Conservation (phyloP, 225 moss, liverwort and hornwort genomes). For the Takakia lepidozioides region DNA sequence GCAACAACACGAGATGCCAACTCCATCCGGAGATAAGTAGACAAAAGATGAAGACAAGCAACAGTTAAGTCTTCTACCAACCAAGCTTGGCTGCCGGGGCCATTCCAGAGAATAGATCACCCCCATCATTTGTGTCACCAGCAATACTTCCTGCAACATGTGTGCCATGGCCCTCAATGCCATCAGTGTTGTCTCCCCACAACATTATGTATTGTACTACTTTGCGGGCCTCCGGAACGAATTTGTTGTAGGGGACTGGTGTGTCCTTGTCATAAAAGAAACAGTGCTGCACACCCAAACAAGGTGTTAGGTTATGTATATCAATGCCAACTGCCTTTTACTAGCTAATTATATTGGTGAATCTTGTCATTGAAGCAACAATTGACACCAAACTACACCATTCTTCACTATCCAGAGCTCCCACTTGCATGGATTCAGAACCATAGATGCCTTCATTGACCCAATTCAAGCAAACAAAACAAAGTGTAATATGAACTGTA, state of each 20-base stretch:
- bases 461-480: too few relatives aligned
- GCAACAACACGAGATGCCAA: too few relatives aligned
- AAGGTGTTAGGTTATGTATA: not conserved
- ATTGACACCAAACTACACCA: too few relatives aligned
- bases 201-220: constrained; percentile 41
- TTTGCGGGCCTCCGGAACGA: constrained; percentile 47
- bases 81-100: constrained; percentile 60
- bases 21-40: too few relatives aligned
- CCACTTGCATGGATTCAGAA: too few relatives aligned
- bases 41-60: too few relatives aligned
- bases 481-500: too few relatives aligned
- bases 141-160: constrained; percentile 61
- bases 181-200: constrained; percentile 30
- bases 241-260: constrained; percentile 25
- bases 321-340: too few relatives aligned
- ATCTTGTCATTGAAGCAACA: not conserved
- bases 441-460: too few relatives aligned
- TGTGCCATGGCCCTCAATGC: constrained; percentile 45
- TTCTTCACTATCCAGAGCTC: too few relatives aligned
- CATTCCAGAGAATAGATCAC: constrained; percentile 46
- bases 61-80: too few relatives aligned
- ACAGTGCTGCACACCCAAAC: constrained; percentile 42
- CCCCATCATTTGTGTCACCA: constrained; percentile 31
- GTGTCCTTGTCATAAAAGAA: constrained; percentile 39
- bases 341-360: too few relatives aligned